Conservation (phyloP, 2,329 filamentous ascomycete species). For the Fusarium solani-melongenae region DNA sequence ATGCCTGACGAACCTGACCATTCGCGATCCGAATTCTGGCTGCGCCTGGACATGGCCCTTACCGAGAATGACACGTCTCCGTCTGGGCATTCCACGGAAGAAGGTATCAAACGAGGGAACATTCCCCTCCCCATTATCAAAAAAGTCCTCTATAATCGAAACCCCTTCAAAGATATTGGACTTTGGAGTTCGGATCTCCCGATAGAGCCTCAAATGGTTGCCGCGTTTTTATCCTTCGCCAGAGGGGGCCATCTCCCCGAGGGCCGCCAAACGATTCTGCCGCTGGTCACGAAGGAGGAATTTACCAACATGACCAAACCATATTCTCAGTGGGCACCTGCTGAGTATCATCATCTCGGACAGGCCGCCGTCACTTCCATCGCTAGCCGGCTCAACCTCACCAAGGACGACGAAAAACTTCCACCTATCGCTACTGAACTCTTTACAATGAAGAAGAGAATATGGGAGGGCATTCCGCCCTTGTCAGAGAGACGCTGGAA, state of each 20-base stretch:
- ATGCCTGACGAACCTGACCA: neutral
- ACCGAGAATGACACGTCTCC: conserved; percentile 8
- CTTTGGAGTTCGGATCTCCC: conserved; percentile 40
- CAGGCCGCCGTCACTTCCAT: conserved; percentile 20
- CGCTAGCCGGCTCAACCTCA: conserved; percentile 30
- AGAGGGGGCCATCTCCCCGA: conserved; percentile 16
- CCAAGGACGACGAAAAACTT: conserved; percentile 30
- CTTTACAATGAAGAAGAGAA: conserved; percentile 44
- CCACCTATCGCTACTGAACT: conserved; percentile 41
- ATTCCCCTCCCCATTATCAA: neutral
- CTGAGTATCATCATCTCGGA: conserved; percentile 21
- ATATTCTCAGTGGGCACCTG: conserved; percentile 38
- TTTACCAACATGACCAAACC: conserved; percentile 17
- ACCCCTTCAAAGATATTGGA: neutral
- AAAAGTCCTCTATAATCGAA: neutral
- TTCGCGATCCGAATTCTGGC: neutral
- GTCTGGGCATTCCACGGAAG: neutral
- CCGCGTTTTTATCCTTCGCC: conserved; percentile 34
- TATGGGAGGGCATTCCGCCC: conserved; percentile 45
- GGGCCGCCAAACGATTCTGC: conserved; percentile 1
- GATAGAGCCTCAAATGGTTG: conserved; percentile 37
- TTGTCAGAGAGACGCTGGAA: conserved; percentile 43
- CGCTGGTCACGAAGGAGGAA: conserved; percentile 15
- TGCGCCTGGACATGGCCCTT: conserved; percentile 16
- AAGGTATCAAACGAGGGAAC: conserved; percentile 1